Evolutionary conservation across 805 yeast genomes (phyloP), one percentile per base, ranked within the genome.

Genomic region (Ogataea corticis): DNA sequence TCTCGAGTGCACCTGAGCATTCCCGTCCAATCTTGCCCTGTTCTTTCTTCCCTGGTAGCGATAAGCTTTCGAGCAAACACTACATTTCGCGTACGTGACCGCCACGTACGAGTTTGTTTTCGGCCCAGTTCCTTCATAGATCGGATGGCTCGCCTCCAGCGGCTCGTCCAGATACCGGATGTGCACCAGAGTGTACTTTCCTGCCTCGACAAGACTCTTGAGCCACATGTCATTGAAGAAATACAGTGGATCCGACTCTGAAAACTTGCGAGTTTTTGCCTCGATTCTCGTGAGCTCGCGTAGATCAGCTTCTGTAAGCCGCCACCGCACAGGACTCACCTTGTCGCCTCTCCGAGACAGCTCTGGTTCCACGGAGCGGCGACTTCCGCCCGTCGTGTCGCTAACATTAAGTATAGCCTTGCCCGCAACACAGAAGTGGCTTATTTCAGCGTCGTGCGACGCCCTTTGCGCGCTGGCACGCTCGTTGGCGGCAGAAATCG

Each of bases 141-240:
- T 25, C 7, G 28, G 21, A n/a, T 42, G 30, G 2, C 7, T 3
- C 6, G 39, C 37, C 6, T 31, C 38, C 9, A 21, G 25, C 7
- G 25, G 25, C 7, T 21, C 25, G 6, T 33, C 27, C 17, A 30
- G 38, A 36, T 43, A 46, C 10, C 19, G 33, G 15, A 42, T 16
- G 34, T 46, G 50, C 31, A 42, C 19, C 33, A 46, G 21, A 6
- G 19, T 19, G 37, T 41, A 46, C 31, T 42, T 42, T 12, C 28
- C 28, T 28, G 40, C 44, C 16, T 38, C 37, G 11, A 46, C 44
- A n/a, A 46, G 32, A 18, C 33, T 46, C 16, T 45, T 16, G 7
- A 46, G 42, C 49, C 50, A 46, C n/a, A 13, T 21, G 31, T 46
- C 50, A 34, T 46, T 46, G 33, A 46, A 42, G 25, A 37, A 47